Evolutionary conservation across 495 filamentous ascomycete genomes (phyloP), one percentile per base, ranked within the genome.

Genomic region (Tuber magnatum): DNA sequence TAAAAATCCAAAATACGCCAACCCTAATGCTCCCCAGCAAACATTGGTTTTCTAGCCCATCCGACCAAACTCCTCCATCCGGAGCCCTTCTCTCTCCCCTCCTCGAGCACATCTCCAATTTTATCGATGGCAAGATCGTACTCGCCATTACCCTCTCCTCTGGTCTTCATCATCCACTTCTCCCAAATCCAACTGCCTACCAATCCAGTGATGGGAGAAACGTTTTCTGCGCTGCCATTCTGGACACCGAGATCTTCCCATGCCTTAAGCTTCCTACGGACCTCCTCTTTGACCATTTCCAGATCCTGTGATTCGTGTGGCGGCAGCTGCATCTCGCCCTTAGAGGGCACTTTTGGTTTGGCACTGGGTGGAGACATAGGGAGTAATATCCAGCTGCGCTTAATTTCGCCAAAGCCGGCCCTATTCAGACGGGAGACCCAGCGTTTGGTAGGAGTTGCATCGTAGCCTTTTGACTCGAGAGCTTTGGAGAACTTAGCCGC

Each of bases 161-260:
- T 91, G 80, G 94, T 85, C 84, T 91, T 93, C 76, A 97, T 82
- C 84, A 97, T 88, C 95, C 95, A 98, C 83, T 92, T 91, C 87
- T 98, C 95, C 94, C 94, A 99, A 79, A 90, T 88, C 93, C 94
- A 97, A 40, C 90, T 89, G 20, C 94, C 95, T 7, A 97, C 88
- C 28, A 97, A 81, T 9, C 93, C 93, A 0, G 93, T 90, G 70
- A 97, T 86, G 74, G 87, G 89, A 2, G 93, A 92, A 35, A 89
- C 88, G 78, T 91, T 89, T 38, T 89, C 88, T 0, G 92, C 92
- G 71, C 89, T 92, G 3, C 93, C 94, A 35, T 84, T 84, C 8
- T 87, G 56, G 90, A 90, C 9, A 88, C 90, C 76, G 90, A 89
- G 69, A 92, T 87, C 69, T 88, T 88, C 75, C 87, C 85, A 72